These are phyloP conservation scores for Xylaria sp. DNA, from an alignment of 2,329 filamentous ascomycete species.

Conservation along the genomic window DNA sequence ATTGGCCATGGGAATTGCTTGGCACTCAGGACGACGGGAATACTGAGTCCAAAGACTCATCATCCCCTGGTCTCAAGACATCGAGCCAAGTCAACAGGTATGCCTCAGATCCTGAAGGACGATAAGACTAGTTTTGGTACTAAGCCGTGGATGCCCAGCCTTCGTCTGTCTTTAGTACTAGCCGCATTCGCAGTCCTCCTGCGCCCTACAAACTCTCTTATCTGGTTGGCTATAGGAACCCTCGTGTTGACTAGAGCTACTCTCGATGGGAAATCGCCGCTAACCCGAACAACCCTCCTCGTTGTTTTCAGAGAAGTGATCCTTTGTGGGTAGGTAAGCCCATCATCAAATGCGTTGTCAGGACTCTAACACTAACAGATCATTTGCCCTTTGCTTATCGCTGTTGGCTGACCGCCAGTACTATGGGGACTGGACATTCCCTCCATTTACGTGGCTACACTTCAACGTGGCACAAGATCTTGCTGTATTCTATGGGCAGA, in stretches of 20 bases:
- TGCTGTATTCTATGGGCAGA: conserved; percentile 89
- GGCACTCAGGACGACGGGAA: conserved; percentile 44
- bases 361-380: conserved; percentile 31
- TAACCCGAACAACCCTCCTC: conserved; percentile 48
- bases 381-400: conserved; percentile 64
- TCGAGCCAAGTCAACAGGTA: conserved; percentile 38
- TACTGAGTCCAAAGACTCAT: conserved; percentile 42
- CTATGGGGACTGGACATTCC: conserved; percentile 86
- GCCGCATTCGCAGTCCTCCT: conserved; percentile 84
- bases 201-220: conserved; percentile 84
- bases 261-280: conserved; percentile 44
- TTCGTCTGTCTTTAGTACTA: conserved; percentile 68
- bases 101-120: conserved; percentile 1
- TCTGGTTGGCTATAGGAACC: conserved; percentile 73
- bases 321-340: conserved; percentile 57
- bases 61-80: conserved; percentile 31
- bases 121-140: not conserved
- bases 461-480: conserved; percentile 90
- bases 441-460: conserved; percentile 81
- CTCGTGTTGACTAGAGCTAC: conserved; percentile 51
- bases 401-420: conserved; percentile 72
- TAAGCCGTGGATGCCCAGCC: conserved; percentile 39
- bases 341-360: not conserved
- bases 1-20: conserved; percentile 84
- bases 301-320: conserved; percentile 65